Evolutionary conservation across 257 asterid genomes (phyloP).

Genomic region (Plantago elongata): DNA sequence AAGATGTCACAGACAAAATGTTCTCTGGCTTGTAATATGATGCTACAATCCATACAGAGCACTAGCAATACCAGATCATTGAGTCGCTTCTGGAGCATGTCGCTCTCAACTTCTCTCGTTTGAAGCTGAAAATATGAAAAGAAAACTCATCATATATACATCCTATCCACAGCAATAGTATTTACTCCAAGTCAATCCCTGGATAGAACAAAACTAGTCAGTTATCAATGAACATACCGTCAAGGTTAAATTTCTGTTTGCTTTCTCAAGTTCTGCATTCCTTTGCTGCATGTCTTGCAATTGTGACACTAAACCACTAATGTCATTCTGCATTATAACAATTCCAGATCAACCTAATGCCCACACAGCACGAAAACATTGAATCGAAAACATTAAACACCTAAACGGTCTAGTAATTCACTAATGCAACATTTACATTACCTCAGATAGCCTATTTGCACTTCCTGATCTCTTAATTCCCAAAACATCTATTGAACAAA

Average conservation of each 20-base stretch:
- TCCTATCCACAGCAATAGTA: background rate
- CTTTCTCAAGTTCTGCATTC: constrained; percentile 64
- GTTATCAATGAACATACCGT: constrained; percentile 35
- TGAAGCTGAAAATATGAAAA: constrained; percentile 50
- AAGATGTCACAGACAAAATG: constrained; percentile 6
- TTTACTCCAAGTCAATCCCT: background rate
- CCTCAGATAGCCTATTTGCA: constrained; percentile 80
- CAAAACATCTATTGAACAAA: constrained; percentile 36
- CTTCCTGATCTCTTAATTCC: constrained; percentile 72
- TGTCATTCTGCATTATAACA: constrained; percentile 60
- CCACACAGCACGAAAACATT: background rate
- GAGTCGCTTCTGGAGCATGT: constrained; percentile 62
- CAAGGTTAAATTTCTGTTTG: constrained; percentile 47
- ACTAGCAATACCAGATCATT: constrained; percentile 64
- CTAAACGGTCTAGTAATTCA: background rate
- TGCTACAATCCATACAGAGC: no score
- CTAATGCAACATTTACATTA: constrained; percentile 3
- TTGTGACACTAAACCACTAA: constrained; percentile 80
- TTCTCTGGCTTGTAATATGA: background rate
- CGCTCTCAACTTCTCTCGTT: constrained; percentile 53
- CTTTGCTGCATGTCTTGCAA: constrained; percentile 60
- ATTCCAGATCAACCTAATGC: constrained; percentile 1
- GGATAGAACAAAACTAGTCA: constrained; percentile 9
- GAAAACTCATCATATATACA: no score
- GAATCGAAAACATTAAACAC: background rate